Conservation (phyloP, 1,284 basidiomycete genomes). For the Ustilago loliicola region DNA sequence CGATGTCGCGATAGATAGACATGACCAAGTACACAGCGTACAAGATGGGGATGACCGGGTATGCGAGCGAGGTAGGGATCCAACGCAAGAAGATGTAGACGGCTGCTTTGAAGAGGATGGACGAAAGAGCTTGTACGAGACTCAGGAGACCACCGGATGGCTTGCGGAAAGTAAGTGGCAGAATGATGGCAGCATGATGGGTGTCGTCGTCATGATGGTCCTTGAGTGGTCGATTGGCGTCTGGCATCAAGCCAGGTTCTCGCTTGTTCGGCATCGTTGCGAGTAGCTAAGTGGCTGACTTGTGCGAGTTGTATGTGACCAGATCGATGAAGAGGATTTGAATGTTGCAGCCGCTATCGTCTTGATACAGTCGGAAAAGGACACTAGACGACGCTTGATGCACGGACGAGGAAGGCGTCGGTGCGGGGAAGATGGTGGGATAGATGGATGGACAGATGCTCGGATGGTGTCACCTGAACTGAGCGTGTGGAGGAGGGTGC, state of each 20-base stretch:
- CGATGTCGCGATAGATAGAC: conserved; percentile 50
- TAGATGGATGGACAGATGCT: neutral
- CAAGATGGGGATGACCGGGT: conserved; percentile 51
- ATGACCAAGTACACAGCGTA: conserved; percentile 52
- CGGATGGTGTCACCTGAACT: neutral
- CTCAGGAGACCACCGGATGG: conserved; percentile 46
- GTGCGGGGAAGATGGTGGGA: neutral
- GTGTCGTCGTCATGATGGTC: conserved; percentile 3
- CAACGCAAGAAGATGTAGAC: conserved; percentile 64
- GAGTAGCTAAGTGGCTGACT: neutral
- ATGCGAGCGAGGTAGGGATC: conserved; percentile 56
- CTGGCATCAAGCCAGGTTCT: conserved; percentile 45
- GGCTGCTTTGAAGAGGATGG: conserved; percentile 58
- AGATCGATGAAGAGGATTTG: too few relatives aligned
- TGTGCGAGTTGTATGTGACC: neutral
- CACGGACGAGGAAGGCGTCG: neutral
- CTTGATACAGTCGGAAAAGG: too few relatives aligned
- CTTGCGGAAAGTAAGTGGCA: conserved; percentile 28
- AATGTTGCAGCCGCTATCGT: too few relatives aligned
- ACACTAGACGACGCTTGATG: too few relatives aligned
- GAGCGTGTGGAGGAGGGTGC: conserved; percentile 3
- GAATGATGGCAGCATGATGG: conserved; percentile 1
- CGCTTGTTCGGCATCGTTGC: conserved; percentile 34
- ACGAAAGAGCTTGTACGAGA: conserved; percentile 47
- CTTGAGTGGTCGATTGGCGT: conserved; percentile 16